Evolutionary conservation across 2,329 filamentous ascomycete species (phyloP).

Genomic region (Beauveria caledonica): DNA sequence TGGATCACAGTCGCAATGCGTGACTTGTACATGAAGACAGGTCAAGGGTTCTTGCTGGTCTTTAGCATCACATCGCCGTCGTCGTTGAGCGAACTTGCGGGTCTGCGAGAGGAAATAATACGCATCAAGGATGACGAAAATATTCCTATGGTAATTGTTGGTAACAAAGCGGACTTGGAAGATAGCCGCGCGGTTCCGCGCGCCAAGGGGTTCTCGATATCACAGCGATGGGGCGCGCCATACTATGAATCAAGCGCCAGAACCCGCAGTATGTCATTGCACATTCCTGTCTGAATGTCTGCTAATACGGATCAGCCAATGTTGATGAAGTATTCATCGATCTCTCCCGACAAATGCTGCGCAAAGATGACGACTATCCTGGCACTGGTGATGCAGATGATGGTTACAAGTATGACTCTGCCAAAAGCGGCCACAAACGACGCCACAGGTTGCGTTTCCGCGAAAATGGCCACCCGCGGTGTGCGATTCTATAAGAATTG

Average conservation of each 20-base stretch:
- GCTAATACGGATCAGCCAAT: slow-evolving; percentile 47
- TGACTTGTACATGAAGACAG: slow-evolving; percentile 88
- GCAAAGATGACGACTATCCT: slow-evolving; percentile 52
- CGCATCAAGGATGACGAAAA: slow-evolving; percentile 84
- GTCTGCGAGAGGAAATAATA: slow-evolving; percentile 80
- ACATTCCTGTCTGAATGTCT: neutral
- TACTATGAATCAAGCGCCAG: slow-evolving; percentile 88
- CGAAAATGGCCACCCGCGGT: slow-evolving; percentile 29
- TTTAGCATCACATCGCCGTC: slow-evolving; percentile 84
- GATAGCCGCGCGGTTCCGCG: slow-evolving; percentile 74
- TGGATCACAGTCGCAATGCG: slow-evolving; percentile 49
- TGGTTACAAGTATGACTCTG: slow-evolving; percentile 33
- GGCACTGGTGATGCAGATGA: slow-evolving; percentile 27
- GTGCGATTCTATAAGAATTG: slow-evolving; percentile 34
- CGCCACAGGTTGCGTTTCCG: slow-evolving; percentile 23
- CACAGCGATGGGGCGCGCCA: slow-evolving; percentile 80
- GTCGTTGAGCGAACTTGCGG: slow-evolving; percentile 73
- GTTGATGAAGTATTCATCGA: slow-evolving; percentile 87
- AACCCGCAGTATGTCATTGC: slow-evolving; percentile 49
- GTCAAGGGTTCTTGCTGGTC: slow-evolving; percentile 83
- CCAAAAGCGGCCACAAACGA: slow-evolving; percentile 20
- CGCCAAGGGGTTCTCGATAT: slow-evolving; percentile 72
- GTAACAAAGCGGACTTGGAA: slow-evolving; percentile 86
- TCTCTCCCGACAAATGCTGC: slow-evolving; percentile 74
- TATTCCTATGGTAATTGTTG: slow-evolving; percentile 81